Evolutionary conservation across 495 filamentous ascomycete species (phyloP).

Genomic region (Daldinia vernicosa): DNA sequence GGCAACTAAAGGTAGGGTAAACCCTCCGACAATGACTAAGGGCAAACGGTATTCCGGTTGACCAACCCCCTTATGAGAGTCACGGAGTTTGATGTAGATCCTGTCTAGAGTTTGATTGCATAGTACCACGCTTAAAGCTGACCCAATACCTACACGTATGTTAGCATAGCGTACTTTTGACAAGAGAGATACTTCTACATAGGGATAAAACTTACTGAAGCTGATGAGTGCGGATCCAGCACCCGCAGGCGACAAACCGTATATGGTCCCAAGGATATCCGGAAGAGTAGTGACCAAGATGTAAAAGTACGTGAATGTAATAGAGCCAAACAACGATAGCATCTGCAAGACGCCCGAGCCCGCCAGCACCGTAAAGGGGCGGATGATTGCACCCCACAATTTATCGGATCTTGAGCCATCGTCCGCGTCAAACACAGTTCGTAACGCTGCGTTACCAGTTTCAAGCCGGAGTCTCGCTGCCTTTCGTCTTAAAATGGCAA

Average conservation of each 20-base stretch:
- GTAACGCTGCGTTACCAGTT: slow-evolving; percentile 52
- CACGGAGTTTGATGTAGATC: slow-evolving; percentile 60
- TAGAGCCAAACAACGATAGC: slow-evolving; percentile 58
- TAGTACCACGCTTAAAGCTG: slow-evolving; percentile 55
- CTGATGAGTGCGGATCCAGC: slow-evolving; percentile 58
- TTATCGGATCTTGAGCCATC: slow-evolving; percentile 34
- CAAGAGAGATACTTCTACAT: neutral
- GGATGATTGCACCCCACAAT: slow-evolving; percentile 53
- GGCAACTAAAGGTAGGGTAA: slow-evolving; percentile 54
- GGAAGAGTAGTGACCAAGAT: slow-evolving; percentile 62
- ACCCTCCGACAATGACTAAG: slow-evolving; percentile 54
- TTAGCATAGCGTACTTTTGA: slow-evolving; percentile 37
- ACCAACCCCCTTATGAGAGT: slow-evolving; percentile 49
- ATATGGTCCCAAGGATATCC: slow-evolving; percentile 58
- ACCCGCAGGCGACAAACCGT: slow-evolving; percentile 56
- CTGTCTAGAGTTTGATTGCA: slow-evolving; percentile 59
- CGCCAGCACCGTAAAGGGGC: slow-evolving; percentile 59
- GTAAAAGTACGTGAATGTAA: slow-evolving; percentile 64
- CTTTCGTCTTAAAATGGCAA: slow-evolving; percentile 56
- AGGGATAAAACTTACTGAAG: slow-evolving; percentile 58
- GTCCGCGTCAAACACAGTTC: slow-evolving; percentile 55
- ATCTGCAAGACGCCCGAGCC: slow-evolving; percentile 59
- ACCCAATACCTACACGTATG: slow-evolving; percentile 57
- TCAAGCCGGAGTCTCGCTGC: slow-evolving; percentile 54
- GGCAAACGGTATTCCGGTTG: slow-evolving; percentile 63